Percentiles rank a stretch among this genome's conserved stretches.
phyloP scores from a whole-genome alignment of 1,284 basidiomycete species.

The Sphagnurus paluster region DNA sequence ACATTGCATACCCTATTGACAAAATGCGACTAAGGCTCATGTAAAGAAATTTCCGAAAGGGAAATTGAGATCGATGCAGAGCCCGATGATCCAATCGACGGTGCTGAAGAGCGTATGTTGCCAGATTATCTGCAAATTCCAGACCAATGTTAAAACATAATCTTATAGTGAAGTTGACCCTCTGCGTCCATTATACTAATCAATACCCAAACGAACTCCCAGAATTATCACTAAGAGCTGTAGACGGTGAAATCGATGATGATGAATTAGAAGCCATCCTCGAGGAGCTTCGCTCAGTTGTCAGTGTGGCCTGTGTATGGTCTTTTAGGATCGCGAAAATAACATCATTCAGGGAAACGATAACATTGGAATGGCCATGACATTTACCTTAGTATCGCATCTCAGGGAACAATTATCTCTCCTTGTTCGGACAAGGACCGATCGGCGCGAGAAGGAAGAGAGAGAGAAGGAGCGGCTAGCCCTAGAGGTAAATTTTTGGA shows the following conservation, averaged over 20 bases:
- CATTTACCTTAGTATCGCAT: constrained; percentile 90
- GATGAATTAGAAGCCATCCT: constrained; percentile 58
- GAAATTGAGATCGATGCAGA: constrained; percentile 86
- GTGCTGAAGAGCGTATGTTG: constrained; percentile 60
- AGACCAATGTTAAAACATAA: constrained; percentile 8
- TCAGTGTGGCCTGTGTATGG: constrained; percentile 37
- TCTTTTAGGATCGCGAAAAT: constrained; percentile 5
- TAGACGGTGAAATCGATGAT: constrained; percentile 72
- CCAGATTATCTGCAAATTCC: constrained; percentile 34
- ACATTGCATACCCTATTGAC: constrained; percentile 16
- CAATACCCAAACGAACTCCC: constrained; percentile 66
- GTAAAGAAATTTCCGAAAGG: constrained; percentile 81
- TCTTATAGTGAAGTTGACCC: constrained; percentile 67
- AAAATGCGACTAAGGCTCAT: constrained; percentile 49
- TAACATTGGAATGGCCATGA: constrained; percentile 96
- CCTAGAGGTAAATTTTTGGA: constrained; percentile 60
- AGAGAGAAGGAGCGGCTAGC: constrained; percentile 69
- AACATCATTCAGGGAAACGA: constrained; percentile 70
- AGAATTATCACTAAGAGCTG: constrained; percentile 63
- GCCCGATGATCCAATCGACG: constrained; percentile 76
- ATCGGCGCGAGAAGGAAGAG: constrained; percentile 62
- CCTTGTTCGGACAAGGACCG: constrained; percentile 62
- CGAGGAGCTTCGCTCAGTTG: constrained; percentile 61
- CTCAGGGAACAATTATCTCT: constrained; percentile 77
- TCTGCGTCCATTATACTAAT: constrained; percentile 61